phyloP scores from a whole-genome alignment of 176 grass and related monocot species.

The Avena insularis region DNA sequence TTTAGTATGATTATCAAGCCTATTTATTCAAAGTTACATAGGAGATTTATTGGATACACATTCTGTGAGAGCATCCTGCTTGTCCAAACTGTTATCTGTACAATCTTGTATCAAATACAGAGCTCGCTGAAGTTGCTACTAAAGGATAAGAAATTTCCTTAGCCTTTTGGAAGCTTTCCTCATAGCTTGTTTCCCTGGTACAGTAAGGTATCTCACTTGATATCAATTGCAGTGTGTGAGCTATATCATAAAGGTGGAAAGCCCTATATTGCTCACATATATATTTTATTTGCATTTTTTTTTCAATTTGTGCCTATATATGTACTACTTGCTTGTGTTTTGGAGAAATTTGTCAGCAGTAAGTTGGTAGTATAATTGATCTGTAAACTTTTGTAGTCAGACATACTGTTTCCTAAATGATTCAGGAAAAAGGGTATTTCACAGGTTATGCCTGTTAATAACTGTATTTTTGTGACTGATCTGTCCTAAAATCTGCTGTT shows the following conservation, averaged over 20 bases:
- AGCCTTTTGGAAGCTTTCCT: slow-evolving; percentile 5
- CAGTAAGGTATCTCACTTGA: slow-evolving; percentile 3
- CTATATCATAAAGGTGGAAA: slow-evolving; percentile 26
- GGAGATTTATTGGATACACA: slow-evolving; percentile 26
- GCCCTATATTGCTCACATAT: not conserved
- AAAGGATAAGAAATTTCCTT: slow-evolving; percentile 8
- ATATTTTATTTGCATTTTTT: not conserved
- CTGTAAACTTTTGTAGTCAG: slow-evolving; percentile 22
- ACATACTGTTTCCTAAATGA: slow-evolving; percentile 18
- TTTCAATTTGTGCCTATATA: slow-evolving; percentile 27
- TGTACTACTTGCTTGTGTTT: slow-evolving; percentile 27
- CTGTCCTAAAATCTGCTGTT: slow-evolving; percentile 5
- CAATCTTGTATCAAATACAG: slow-evolving; percentile 36
- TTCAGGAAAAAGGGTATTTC: not conserved
- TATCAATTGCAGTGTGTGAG: not conserved
- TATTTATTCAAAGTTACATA: slow-evolving; percentile 39
- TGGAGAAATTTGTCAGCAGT: slow-evolving; percentile 29
- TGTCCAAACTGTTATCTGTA: slow-evolving; percentile 30
- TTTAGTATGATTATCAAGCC: slow-evolving; percentile 39
- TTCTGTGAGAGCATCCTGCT: slow-evolving; percentile 32
- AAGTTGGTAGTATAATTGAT: slow-evolving; percentile 30
- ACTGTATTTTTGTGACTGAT: not conserved
- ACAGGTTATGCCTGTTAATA: not conserved
- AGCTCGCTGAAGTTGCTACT: slow-evolving; percentile 3
- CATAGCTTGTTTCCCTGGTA: slow-evolving; percentile 6